phyloP scores from a whole-genome alignment of 192 early-diverging fungal species.

The Rhizoclosmatium globosum region DNA sequence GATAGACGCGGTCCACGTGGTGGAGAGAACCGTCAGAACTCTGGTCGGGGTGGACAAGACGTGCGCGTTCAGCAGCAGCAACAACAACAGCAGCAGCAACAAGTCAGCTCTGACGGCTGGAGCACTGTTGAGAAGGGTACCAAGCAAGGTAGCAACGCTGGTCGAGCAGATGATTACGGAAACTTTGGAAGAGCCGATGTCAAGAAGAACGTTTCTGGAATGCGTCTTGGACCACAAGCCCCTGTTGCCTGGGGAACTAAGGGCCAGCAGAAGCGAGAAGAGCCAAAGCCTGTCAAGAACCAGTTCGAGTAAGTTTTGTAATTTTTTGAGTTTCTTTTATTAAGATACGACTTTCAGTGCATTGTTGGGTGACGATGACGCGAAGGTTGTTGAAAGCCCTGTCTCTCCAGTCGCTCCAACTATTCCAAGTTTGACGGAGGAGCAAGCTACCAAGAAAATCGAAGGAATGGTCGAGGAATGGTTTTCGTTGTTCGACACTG shows the following conservation, averaged over 20 bases:
- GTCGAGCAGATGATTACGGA: background rate
- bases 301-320: constrained; percentile 33
- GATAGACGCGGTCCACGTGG: constrained; percentile 37
- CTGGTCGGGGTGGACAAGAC: constrained; percentile 16
- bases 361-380: constrained; percentile 6
- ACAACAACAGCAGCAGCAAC: no score
- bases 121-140: constrained; percentile 25
- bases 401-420: constrained; percentile 25
- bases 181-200: constrained; percentile 24
- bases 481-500: constrained; percentile 60
- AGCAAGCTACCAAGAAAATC: constrained; percentile 58
- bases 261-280: constrained; percentile 37
- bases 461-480: constrained; percentile 72
- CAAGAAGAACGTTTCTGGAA: constrained; percentile 29
- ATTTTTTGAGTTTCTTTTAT: background rate
- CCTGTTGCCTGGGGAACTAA: constrained; percentile 43
- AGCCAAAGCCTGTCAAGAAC: constrained; percentile 35
- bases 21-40: constrained; percentile 6
- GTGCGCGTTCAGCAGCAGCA: background rate
- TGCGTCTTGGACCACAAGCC: constrained; percentile 45
- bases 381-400: constrained; percentile 7
- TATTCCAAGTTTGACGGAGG: constrained; percentile 20
- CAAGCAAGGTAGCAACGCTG: background rate
- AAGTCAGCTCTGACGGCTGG: constrained; percentile 20
- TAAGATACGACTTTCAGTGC: constrained; percentile 1